These are phyloP conservation scores for Mucor velutinosus DNA, from an alignment of 371 early-diverging fungal genomes.

Conservation along the genomic window DNA sequence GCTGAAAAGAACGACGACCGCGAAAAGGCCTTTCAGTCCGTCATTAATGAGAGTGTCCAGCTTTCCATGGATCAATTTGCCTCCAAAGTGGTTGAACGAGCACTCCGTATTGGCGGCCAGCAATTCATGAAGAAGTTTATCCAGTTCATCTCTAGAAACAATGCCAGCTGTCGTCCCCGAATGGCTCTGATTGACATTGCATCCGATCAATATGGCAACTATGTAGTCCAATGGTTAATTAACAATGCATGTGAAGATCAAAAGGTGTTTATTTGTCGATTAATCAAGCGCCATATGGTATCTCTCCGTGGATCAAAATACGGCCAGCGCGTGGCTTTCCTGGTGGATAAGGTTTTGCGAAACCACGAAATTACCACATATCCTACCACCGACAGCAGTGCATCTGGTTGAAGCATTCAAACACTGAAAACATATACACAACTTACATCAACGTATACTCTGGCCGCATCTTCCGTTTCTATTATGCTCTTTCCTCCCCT, in stretches of 20 bases:
- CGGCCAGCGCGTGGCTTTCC: conserved; percentile 78
- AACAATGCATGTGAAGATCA: conserved; percentile 62
- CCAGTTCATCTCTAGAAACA: conserved; percentile 23
- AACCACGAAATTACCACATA: conserved; percentile 35
- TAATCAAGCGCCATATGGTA: conserved; percentile 72
- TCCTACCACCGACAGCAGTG: conserved; percentile 8
- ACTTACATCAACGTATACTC: too few species aligned
- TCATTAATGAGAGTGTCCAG: conserved; percentile 51
- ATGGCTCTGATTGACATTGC: conserved; percentile 61
- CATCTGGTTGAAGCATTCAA: background rate
- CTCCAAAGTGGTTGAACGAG: conserved; percentile 79
- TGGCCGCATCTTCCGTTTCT: too few species aligned
- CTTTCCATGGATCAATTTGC: conserved; percentile 77
- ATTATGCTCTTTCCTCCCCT: background rate
- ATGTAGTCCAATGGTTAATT: conserved; percentile 69
- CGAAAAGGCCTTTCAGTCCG: conserved; percentile 48
- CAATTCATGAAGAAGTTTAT: conserved; percentile 31
- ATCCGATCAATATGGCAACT: conserved; percentile 88
- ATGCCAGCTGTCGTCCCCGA: conserved; percentile 28
- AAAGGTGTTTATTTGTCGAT: conserved; percentile 60
- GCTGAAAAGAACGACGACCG: conserved; percentile 61
- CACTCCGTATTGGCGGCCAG: conserved; percentile 61
- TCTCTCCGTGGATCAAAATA: conserved; percentile 75
- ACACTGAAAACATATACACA: too few species aligned
- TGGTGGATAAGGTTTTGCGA: conserved; percentile 61